Conservation (phyloP, 306 rosid genomes). For the Sicyos edulis region DNA sequence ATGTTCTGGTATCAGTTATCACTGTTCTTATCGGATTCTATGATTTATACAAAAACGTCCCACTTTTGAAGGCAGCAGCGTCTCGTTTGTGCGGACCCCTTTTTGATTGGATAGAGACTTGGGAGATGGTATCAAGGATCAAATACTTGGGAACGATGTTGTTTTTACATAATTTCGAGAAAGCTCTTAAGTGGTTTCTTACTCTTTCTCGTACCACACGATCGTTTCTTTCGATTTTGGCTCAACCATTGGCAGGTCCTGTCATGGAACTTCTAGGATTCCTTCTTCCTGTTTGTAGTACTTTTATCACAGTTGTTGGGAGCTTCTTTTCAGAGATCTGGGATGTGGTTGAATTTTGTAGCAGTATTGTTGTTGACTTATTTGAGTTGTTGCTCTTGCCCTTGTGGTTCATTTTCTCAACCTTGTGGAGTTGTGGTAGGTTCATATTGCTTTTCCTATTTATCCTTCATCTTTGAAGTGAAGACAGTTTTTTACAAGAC, state of each 20-base stretch:
- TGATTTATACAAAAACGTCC: constrained; percentile 93
- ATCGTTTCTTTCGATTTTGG: constrained; percentile 56
- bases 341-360: constrained; percentile 43
- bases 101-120: constrained; percentile 91
- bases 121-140: constrained; percentile 95
- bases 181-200: constrained; percentile 75
- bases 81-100: constrained; percentile 88
- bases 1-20: constrained; percentile 65
- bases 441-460: constrained; percentile 26
- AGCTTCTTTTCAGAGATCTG: constrained; percentile 51
- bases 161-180: constrained; percentile 78
- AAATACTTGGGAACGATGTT: constrained; percentile 94
- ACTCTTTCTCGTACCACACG: constrained; percentile 42
- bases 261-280: constrained; percentile 48
- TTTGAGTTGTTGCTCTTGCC: constrained; percentile 59
- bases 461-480: constrained; percentile 7
- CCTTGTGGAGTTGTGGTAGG: constrained; percentile 66
- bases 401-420: constrained; percentile 47
- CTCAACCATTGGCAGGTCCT: constrained; percentile 63
- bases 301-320: constrained; percentile 38
- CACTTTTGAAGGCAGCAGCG: constrained; percentile 84
- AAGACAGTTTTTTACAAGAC: neutral
- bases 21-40: constrained; percentile 93
- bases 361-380: constrained; percentile 42
- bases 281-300: constrained; percentile 57